phyloP scores from a whole-genome alignment of 2,329 filamentous ascomycete species.

The Chaetothyriales sp. region DNA sequence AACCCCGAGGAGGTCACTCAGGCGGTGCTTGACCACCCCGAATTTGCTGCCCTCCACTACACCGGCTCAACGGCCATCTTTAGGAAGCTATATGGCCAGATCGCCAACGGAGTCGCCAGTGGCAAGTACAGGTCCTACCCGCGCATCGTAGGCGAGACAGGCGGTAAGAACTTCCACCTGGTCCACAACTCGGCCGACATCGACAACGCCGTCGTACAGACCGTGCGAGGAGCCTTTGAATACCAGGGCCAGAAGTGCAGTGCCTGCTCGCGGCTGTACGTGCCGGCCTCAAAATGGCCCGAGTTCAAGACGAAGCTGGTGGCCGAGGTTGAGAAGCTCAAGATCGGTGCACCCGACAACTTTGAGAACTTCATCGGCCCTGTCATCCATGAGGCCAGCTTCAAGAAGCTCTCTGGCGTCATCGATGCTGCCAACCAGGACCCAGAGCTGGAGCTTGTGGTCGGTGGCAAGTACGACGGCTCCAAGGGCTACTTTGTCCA shows the following conservation, averaged over 20 bases:
- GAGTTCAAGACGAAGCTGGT: conserved; percentile 51
- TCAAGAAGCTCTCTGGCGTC: conserved; percentile 56
- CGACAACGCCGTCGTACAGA: conserved; percentile 58
- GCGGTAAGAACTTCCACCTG: conserved; percentile 76
- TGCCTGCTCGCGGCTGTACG: conserved; percentile 59
- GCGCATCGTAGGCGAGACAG: conserved; percentile 68
- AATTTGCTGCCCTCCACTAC: conserved; percentile 74
- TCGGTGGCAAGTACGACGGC: conserved; percentile 57
- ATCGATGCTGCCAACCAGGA: conserved; percentile 62
- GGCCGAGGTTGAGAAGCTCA: conserved; percentile 48
- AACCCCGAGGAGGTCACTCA: conserved; percentile 66
- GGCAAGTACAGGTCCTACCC: conserved; percentile 65
- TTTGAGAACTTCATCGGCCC: conserved; percentile 63
- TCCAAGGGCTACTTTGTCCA: conserved; percentile 61
- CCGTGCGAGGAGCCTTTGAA: conserved; percentile 65
- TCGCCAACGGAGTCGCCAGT: conserved; percentile 61
- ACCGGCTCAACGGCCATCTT: conserved; percentile 78
- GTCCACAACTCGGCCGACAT: conserved; percentile 58
- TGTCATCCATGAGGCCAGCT: conserved; percentile 61
- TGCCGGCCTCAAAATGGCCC: conserved; percentile 55
- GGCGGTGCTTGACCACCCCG: conserved; percentile 52
- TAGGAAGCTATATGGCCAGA: conserved; percentile 68
- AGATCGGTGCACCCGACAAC: conserved; percentile 49
- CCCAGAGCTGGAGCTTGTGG: conserved; percentile 49
- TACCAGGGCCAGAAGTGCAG: conserved; percentile 77